These are phyloP conservation scores for Piper longum DNA, from an alignment of 164 flowering plant species.

Conservation along the genomic window DNA sequence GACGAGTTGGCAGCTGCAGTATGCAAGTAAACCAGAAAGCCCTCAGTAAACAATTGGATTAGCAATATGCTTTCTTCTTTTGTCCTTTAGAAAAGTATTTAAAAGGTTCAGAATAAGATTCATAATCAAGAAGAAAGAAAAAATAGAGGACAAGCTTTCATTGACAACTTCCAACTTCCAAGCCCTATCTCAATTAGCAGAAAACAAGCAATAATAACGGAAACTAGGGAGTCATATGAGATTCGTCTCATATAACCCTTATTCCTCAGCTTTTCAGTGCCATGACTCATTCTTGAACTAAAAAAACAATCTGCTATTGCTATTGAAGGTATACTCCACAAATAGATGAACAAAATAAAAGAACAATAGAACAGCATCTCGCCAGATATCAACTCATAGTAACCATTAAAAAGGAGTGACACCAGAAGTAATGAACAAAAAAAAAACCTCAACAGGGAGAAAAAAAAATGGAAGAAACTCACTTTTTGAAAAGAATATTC, in stretches of 20 bases:
- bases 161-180: background rate
- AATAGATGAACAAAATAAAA: background rate
- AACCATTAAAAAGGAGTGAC: background rate
- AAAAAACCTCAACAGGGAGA: background rate
- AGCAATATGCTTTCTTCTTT: too few relatives aligned
- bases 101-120: background rate
- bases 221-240: background rate
- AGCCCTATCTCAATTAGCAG: background rate
- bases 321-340: background rate
- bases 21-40: background rate
- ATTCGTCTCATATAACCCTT: background rate
- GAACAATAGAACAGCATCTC: background rate
- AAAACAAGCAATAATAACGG: too few relatives aligned
- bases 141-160: background rate
- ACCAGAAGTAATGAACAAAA: background rate
- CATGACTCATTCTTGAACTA: background rate
- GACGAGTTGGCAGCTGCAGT: background rate
- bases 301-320: background rate
- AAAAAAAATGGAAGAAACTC: background rate
- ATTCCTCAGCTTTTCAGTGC: background rate
- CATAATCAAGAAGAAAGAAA: background rate
- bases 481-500: conserved; percentile 2
- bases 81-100: background rate
- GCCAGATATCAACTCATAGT: background rate
- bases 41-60: too few relatives aligned